These are phyloP conservation scores for Pisolithus microcarpus DNA, from an alignment of 768 basidiomycete genomes.

Conservation along the genomic window DNA sequence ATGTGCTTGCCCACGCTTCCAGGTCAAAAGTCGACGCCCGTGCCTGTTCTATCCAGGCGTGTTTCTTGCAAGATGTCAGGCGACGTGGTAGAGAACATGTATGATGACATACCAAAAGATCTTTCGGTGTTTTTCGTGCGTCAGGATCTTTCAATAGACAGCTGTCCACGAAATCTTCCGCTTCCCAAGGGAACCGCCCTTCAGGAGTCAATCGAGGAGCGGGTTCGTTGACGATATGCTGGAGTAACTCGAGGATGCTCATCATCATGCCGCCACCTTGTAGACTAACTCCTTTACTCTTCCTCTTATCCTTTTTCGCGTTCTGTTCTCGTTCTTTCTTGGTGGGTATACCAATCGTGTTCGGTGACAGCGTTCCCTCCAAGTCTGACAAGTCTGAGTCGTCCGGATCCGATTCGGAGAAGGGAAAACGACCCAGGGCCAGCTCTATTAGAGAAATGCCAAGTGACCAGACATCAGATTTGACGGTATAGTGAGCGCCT, in stretches of 20 bases:
- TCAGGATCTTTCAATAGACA: conserved; percentile 91
- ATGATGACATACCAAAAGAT: conserved; percentile 52
- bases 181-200: conserved; percentile 63
- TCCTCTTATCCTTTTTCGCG: conserved; percentile 71
- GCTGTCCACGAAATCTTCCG: conserved; percentile 81
- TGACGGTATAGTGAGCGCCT: conserved; percentile 96
- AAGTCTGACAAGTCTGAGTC: conserved; percentile 75
- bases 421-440: conserved; percentile 94
- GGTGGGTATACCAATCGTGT: conserved; percentile 40
- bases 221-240: conserved; percentile 98
- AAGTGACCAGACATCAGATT: conserved; percentile 98
- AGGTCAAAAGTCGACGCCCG: conserved; percentile 58
- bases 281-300: conserved; percentile 87
- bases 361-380: conserved; percentile 74
- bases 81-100: background rate
- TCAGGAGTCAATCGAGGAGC: conserved; percentile 80
- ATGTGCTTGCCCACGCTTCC: conserved; percentile 73
- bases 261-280: conserved; percentile 97
- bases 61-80: conserved; percentile 40
- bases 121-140: conserved; percentile 76
- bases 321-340: conserved; percentile 36
- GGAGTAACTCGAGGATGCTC: conserved; percentile 93
- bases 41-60: conserved; percentile 67
- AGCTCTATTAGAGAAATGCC: conserved; percentile 97
- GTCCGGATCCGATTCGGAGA: conserved; percentile 72